phyloP scores from a whole-genome alignment of 148 eudicot genomes.

The Rhododendron kiyosumense region DNA sequence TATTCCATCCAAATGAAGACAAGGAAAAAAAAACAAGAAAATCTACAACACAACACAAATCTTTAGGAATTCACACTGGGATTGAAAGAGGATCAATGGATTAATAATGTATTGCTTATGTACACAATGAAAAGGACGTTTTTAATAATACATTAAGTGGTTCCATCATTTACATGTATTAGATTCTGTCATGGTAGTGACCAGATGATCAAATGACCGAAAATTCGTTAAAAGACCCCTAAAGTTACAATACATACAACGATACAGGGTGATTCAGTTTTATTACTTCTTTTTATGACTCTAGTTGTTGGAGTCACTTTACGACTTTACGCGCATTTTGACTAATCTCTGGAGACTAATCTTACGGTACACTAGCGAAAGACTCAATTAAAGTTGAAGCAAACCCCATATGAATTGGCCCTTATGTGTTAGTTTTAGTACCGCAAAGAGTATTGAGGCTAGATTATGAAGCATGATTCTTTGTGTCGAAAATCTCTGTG shows the following conservation, averaged over 20 bases:
- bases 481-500: too few species aligned
- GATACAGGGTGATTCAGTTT: too few species aligned
- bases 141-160: neutral
- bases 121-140: neutral
- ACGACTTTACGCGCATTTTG: too few species aligned
- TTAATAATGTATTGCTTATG: neutral
- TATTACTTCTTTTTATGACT: too few species aligned
- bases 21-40: neutral
- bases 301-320: too few species aligned
- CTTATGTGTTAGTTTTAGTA: neutral
- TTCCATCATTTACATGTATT: neutral
- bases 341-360: too few species aligned
- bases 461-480: too few species aligned
- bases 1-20: too few species aligned
- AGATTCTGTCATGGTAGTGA: neutral
- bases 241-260: neutral
- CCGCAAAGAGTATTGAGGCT: neutral
- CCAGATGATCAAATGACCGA: neutral
- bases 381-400: neutral
- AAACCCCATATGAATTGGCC: neutral
- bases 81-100: neutral
- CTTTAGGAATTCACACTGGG: neutral
- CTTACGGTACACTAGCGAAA: too few species aligned
- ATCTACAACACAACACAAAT: neutral
- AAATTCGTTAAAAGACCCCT: neutral